phyloP scores from a whole-genome alignment of 306 rosid species.

The Prunus kanzakura region DNA sequence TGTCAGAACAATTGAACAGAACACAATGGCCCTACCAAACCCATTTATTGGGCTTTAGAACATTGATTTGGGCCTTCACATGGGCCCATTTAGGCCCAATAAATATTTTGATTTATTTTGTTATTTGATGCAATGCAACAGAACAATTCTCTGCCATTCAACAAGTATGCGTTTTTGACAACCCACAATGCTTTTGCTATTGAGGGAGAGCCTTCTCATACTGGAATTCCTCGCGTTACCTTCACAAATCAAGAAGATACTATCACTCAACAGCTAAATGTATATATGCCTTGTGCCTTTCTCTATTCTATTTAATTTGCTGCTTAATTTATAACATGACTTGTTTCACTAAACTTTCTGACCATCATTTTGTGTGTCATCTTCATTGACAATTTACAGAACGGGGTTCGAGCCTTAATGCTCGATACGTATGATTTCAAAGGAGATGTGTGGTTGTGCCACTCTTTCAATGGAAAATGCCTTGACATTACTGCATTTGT shows the following conservation, averaged over 20 bases:
- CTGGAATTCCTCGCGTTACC: constrained; percentile 64
- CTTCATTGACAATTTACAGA: constrained; percentile 32
- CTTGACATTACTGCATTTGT: constrained; percentile 77
- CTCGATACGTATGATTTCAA: constrained; percentile 81
- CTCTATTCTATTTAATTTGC: neutral
- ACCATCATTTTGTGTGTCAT: neutral
- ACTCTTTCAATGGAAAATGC: constrained; percentile 74
- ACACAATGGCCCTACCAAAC: neutral
- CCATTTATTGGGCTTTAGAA: neutral
- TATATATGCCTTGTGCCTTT: constrained; percentile 11
- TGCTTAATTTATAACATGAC: no score
- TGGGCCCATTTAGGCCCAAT: neutral
- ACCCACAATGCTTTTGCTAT: constrained; percentile 83
- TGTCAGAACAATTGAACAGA: neutral
- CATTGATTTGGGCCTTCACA: neutral
- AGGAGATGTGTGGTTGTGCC: constrained; percentile 86
- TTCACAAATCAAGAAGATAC: constrained; percentile 63
- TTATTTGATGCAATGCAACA: constrained; percentile 10
- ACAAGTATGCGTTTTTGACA: constrained; percentile 85
- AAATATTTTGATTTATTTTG: neutral
- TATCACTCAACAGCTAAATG: constrained; percentile 77
- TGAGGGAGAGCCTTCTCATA: constrained; percentile 64
- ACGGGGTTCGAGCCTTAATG: constrained; percentile 79
- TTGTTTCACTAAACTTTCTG: neutral
- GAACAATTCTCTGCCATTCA: constrained; percentile 86